Evolutionary conservation across 129 eudicot species (phyloP).

Genomic region (Scalesia atractyloides): DNA sequence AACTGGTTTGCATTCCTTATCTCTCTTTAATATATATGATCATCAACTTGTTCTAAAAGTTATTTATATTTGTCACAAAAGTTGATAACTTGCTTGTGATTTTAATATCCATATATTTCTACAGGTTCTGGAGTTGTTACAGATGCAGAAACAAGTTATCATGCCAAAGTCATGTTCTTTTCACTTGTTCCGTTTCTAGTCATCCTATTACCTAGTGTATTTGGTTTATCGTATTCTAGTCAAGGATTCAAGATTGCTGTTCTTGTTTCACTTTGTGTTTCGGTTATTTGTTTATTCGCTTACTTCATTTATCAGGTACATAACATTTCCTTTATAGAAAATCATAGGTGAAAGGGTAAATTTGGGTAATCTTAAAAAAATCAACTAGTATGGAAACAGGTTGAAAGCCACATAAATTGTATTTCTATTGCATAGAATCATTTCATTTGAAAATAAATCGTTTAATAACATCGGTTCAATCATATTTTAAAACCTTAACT

Average conservation of each 20-base stretch:
- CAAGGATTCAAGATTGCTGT: conserved; percentile 33
- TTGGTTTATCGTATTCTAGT: conserved; percentile 42
- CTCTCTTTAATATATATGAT: neutral
- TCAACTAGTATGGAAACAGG: neutral
- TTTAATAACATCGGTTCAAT: neutral
- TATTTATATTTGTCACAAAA: neutral
- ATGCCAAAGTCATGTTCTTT: conserved; percentile 72
- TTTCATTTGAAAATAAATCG: neutral
- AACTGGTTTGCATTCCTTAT: conserved; percentile 40
- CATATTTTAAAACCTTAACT: neutral
- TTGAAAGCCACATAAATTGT: neutral
- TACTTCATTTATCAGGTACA: conserved; percentile 76
- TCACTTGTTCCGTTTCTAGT: conserved; percentile 63
- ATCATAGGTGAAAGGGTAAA: neutral
- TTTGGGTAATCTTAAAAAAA: neutral
- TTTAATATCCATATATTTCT: conserved; percentile 8
- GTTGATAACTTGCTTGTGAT: neutral
- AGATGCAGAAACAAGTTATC: conserved; percentile 59
- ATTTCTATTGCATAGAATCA: neutral
- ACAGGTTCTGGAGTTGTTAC: conserved; percentile 65
- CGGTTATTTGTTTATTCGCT: conserved; percentile 43
- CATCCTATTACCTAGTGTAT: conserved; percentile 52
- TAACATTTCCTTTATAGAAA: neutral
- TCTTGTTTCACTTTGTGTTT: conserved; percentile 43
- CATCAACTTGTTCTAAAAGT: neutral